A percentile compares a stretch with the other conserved stretches of the same genome.
phyloP scores from a whole-genome alignment of 2,329 filamentous ascomycete genomes.

The Gnomoniopsis smithogilvyi region DNA sequence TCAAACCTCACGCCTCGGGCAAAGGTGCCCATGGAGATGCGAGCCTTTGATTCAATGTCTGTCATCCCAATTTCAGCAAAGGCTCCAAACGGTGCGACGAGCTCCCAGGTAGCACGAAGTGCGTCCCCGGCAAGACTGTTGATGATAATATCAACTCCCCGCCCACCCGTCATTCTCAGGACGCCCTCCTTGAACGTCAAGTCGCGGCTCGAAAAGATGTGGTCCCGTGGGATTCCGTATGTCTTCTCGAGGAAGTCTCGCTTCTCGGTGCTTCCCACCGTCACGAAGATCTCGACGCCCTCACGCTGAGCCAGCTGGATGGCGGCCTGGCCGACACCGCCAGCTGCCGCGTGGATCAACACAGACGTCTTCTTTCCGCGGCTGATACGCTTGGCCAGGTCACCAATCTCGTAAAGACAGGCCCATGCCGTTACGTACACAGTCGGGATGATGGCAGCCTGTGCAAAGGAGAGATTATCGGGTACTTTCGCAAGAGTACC shows the following conservation, averaged over 20 bases:
- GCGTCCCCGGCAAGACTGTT: slow-evolving; percentile 25
- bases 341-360: slow-evolving; percentile 20
- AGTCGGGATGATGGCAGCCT: slow-evolving; percentile 23
- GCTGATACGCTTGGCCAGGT: no score
- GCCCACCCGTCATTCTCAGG: slow-evolving; percentile 22
- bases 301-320: slow-evolving; percentile 17
- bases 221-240: slow-evolving; percentile 21
- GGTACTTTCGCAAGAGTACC: slow-evolving; percentile 20
- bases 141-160: no score
- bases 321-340: slow-evolving; percentile 18
- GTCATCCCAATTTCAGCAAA: background rate
- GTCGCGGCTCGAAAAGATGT: slow-evolving; percentile 23
- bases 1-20: slow-evolving; percentile 10
- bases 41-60: slow-evolving; percentile 1
- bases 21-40: no score
- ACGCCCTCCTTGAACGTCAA: slow-evolving; percentile 22
- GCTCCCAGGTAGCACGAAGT: no score
- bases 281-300: slow-evolving; percentile 21
- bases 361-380: slow-evolving; percentile 19
- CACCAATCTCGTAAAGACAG: slow-evolving; percentile 21
- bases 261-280: slow-evolving; percentile 20
- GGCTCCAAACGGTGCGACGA: slow-evolving; percentile 25
- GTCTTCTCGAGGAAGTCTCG: slow-evolving; percentile 19
- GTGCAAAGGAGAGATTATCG: slow-evolving; percentile 16
- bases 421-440: slow-evolving; percentile 22